Conservation (phyloP, 345 rosid species). For the Kandelia obovata region DNA sequence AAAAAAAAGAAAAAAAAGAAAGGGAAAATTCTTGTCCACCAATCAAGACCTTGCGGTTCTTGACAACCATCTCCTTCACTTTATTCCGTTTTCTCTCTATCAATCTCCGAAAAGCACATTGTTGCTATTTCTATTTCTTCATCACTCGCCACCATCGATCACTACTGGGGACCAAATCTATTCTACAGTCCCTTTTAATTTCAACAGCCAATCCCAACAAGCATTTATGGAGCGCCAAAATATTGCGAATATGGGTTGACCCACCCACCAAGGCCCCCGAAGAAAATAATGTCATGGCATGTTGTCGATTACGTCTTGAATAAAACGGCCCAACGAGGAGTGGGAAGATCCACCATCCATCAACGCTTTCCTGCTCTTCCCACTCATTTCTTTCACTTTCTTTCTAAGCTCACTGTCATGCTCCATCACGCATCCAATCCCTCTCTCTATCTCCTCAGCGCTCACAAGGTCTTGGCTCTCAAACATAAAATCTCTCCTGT, state of each 20-base stretch:
- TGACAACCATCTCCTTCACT: conserved; percentile 1
- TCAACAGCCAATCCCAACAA: background rate
- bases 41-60: background rate
- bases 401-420: background rate
- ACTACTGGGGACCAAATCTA: background rate
- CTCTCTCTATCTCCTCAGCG: background rate
- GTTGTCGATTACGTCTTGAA: background rate
- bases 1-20: too few species aligned
- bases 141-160: background rate
- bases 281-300: background rate
- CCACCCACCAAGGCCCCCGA: too few species aligned
- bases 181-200: background rate
- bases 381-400: conserved; percentile 11
- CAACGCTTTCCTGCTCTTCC: background rate
- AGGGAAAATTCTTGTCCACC: background rate
- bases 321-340: background rate
- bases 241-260: too few species aligned
- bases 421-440: conserved; percentile 3
- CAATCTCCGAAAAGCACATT: background rate
- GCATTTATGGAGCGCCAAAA: too few species aligned
- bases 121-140: conserved; percentile 1
- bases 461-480: background rate
- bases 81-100: background rate
- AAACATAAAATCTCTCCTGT: background rate
- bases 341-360: conserved; percentile 7